A percentile compares a stretch with the other conserved stretches of the same genome.
Conservation (phyloP, 305 asterid genomes). For the Solanum hybrid region DNA sequence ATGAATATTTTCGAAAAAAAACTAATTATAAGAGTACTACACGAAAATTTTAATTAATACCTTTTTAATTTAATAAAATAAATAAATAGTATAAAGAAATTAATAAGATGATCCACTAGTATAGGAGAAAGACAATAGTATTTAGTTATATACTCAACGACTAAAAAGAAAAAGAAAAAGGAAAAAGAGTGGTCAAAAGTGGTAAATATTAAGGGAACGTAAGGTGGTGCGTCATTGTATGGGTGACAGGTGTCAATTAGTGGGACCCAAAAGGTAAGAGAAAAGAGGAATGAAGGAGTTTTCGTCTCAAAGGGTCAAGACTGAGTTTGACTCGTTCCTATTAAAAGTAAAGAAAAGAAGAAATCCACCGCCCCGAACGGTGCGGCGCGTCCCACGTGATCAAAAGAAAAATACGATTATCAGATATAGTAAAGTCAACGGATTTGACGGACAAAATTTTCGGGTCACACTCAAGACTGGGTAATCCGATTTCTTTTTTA, state of each 20-base stretch:
- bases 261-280: slow-evolving; percentile 19
- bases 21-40: neutral
- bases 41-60: too few species aligned
- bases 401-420: slow-evolving; percentile 19
- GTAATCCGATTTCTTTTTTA: neutral
- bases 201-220: slow-evolving; percentile 23
- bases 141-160: too few species aligned
- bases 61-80: too few species aligned
- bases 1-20: too few species aligned
- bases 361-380: slow-evolving; percentile 56
- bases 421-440: slow-evolving; percentile 33
- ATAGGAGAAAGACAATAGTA: too few species aligned
- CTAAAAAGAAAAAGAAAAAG: too few species aligned
- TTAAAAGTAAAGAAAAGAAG: neutral
- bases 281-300: slow-evolving; percentile 6
- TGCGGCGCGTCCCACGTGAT: slow-evolving; percentile 87
- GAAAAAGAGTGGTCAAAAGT: neutral
- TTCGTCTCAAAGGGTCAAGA: slow-evolving; percentile 51
- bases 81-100: too few species aligned
- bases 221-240: slow-evolving; percentile 50
- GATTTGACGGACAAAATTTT: slow-evolving; percentile 34
- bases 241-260: slow-evolving; percentile 24
- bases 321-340: slow-evolving; percentile 49
- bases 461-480: slow-evolving; percentile 11
- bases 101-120: too few species aligned